Evolutionary conservation across 2,329 filamentous ascomycete species (phyloP), one percentile per base, ranked within the genome.

Genomic region (Sporothrix brasiliensis): DNA sequence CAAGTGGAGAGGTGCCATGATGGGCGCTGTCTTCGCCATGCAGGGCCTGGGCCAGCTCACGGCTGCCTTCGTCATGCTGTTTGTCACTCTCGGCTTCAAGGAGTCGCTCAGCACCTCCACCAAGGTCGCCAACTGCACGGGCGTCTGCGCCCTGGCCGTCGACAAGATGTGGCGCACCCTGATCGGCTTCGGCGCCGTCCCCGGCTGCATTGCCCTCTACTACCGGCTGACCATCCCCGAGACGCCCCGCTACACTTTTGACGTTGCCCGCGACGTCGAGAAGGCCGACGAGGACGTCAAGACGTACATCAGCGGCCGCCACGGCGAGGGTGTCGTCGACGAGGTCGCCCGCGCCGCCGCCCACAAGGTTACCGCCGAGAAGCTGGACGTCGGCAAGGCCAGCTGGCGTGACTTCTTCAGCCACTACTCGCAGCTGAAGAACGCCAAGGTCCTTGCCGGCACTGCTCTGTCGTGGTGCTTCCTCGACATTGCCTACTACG

Each of bases 101-200:
- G 81, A 85, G 19, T 87, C 88, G 5, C 84, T 92, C 0, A 75
- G 83, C 66, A 80, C 80, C 0, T 86, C 87, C 16, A 77, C 82
- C 39, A 82, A 81, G 5, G 82, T 85, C 4, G 81, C 81, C 39
- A 79, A 83, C 61, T 95, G 92, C 75, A 83, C 83, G 30, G 89
- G 86, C 34, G 86, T 84, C 70, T 93, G 91, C 77, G 82, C 83
- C 66, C 76, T 88, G n/a, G 89, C 90, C 7, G 91, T 94, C 6
- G 92, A 95, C 82, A 93, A 93, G 84, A 94, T 94, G 90, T 95
- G 92, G 92, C 87, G 92, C 74, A 85, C 89, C 16, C 85, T 95
- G 65, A 92, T 95, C 76, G 92, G 92, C 14, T 91, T 94, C 76
- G 92, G 92, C 74, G 91, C 91, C 58, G 87, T 95, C 10, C 92